Evolutionary conservation across 768 basidiomycete genomes (phyloP).

Genomic region (Glaciozyma antarctica): DNA sequence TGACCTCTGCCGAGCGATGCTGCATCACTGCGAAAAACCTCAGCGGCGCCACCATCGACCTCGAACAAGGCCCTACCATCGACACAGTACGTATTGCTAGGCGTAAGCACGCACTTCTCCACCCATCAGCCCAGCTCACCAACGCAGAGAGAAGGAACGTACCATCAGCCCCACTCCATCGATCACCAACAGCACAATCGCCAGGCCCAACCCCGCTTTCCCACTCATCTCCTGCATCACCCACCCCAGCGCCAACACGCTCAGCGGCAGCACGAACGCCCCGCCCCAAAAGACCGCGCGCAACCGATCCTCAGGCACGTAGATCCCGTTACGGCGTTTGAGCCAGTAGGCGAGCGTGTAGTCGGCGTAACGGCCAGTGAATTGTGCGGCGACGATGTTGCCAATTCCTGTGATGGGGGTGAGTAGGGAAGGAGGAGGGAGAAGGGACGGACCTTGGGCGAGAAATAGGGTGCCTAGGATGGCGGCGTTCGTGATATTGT

Average conservation of each 20-base stretch:
- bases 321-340: slow-evolving; percentile 35
- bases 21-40: neutral
- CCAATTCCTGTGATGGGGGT: slow-evolving; percentile 25
- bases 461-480: slow-evolving; percentile 40
- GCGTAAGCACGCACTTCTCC: slow-evolving; percentile 3
- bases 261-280: slow-evolving; percentile 35
- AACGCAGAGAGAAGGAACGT: neutral
- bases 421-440: too few species aligned
- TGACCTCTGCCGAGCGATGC: slow-evolving; percentile 24
- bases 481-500: slow-evolving; percentile 38
- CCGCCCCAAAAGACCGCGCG: slow-evolving; percentile 35
- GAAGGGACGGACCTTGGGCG: slow-evolving; percentile 30
- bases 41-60: neutral
- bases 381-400: slow-evolving; percentile 38
- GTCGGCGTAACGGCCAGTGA: slow-evolving; percentile 39
- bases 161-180: slow-evolving; percentile 19
- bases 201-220: slow-evolving; percentile 3
- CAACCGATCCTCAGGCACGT: slow-evolving; percentile 40
- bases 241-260: slow-evolving; percentile 36
- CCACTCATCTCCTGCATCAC: slow-evolving; percentile 26
- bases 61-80: neutral
- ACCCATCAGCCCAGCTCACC: neutral
- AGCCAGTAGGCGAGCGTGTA: slow-evolving; percentile 35
- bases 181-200: slow-evolving; percentile 5
- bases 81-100: slow-evolving; percentile 10